phyloP scores from a whole-genome alignment of 2,329 filamentous ascomycete genomes.

The Elsinoe necatrix region DNA sequence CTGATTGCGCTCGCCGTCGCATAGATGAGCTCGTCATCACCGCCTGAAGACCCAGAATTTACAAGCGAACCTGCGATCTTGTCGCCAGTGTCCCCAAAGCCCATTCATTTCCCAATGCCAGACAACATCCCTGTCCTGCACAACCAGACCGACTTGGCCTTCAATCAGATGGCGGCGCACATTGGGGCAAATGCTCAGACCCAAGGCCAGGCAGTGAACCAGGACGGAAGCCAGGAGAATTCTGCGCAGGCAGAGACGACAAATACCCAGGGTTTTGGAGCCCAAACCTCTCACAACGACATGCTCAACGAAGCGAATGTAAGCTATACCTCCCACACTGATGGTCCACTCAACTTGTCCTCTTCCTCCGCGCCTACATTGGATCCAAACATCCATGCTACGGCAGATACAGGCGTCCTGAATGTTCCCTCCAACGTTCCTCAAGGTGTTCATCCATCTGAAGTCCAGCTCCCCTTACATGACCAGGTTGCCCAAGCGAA shows the following conservation, averaged over 20 bases:
- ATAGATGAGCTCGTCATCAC: constrained; percentile 47
- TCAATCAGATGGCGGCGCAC: constrained; percentile 50
- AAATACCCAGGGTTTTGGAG: neutral
- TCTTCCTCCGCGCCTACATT: neutral
- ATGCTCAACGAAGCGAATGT: neutral
- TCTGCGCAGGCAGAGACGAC: neutral
- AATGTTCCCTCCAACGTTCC: neutral
- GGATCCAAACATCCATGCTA: neutral
- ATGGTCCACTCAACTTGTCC: neutral
- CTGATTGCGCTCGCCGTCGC: constrained; percentile 27
- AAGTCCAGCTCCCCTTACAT: neutral
- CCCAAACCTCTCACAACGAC: neutral
- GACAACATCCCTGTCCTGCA: constrained; percentile 61
- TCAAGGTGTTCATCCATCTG: neutral
- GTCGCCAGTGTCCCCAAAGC: constrained; percentile 63
- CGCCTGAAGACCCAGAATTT: constrained; percentile 51
- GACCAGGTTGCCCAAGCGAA: constrained; percentile 4
- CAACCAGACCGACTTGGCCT: constrained; percentile 63
- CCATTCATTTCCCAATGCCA: constrained; percentile 58
- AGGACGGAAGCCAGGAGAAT: neutral
- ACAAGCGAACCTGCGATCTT: constrained; percentile 50
- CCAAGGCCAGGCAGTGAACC: neutral
- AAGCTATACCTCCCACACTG: neutral
- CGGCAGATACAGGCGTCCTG: neutral
- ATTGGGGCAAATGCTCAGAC: neutral